A percentile compares a stretch with the other conserved stretches of the same genome.
Evolutionary conservation across 768 basidiomycete genomes (phyloP).

Genomic region (Mycena filopes): DNA sequence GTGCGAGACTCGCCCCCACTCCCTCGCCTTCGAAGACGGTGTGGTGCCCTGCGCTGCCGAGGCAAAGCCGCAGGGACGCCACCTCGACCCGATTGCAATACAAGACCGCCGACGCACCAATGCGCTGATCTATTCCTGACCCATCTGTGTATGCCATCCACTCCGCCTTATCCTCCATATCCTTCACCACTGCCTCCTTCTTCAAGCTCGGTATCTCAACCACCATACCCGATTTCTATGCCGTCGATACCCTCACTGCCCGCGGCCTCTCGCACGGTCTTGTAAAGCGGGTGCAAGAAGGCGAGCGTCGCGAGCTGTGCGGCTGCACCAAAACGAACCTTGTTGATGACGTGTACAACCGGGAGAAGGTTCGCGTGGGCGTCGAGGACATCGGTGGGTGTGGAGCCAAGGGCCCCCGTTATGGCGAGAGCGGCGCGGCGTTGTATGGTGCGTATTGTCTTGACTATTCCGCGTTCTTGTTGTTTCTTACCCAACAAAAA

Average conservation of each 20-base stretch:
- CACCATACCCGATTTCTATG: constrained; percentile 12
- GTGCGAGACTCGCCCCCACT: constrained; percentile 30
- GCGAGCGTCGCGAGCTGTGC: constrained; percentile 2
- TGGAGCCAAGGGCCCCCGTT: constrained; percentile 30
- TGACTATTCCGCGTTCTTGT: neutral
- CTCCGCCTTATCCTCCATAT: neutral
- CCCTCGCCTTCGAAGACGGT: constrained; percentile 41
- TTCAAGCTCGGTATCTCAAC: constrained; percentile 9
- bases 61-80: neutral
- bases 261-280: neutral
- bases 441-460: constrained; percentile 25
- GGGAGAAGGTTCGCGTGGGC: constrained; percentile 23
- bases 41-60: constrained; percentile 29
- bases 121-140: constrained; percentile 27
- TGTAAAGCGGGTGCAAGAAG: neutral
- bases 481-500: neutral
- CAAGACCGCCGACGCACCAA: constrained; percentile 38
- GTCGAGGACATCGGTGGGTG: constrained; percentile 27
- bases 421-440: constrained; percentile 28
- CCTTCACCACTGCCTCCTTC: constrained; percentile 7
- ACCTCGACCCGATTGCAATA: neutral
- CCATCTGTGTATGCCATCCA: constrained; percentile 36
- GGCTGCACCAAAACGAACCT: neutral
- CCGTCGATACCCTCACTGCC: neutral
- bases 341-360: neutral